Evolutionary conservation across 2,329 filamentous ascomycete genomes (phyloP).

Genomic region (Monosporascus ibericus): DNA sequence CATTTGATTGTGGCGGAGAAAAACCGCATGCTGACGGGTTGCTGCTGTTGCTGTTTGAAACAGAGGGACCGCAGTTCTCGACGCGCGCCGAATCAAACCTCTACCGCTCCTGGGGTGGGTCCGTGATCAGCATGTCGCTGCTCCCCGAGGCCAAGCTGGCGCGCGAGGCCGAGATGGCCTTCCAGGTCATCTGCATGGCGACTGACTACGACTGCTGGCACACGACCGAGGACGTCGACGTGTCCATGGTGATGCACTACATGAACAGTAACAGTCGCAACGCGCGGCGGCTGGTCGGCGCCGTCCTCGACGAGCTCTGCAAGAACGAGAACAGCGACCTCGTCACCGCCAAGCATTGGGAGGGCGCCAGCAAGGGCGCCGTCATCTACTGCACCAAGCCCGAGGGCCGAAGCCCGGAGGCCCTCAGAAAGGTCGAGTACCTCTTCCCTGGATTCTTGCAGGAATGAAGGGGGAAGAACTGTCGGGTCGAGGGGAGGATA

Average conservation of each 20-base stretch:
- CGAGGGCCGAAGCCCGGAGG: slow-evolving; percentile 65
- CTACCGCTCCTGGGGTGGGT: slow-evolving; percentile 90
- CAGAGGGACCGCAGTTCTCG: slow-evolving; percentile 96
- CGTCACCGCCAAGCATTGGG: slow-evolving; percentile 75
- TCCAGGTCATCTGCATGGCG: slow-evolving; percentile 99
- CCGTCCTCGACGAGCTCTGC: slow-evolving; percentile 79
- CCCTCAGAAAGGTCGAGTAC: slow-evolving; percentile 74
- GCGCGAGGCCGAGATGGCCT: slow-evolving; percentile 89
- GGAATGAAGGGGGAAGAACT: slow-evolving; percentile 15
- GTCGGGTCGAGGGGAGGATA: no score
- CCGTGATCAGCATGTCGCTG: slow-evolving; percentile 96
- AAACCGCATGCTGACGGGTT: background rate
- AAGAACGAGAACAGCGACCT: slow-evolving; percentile 70
- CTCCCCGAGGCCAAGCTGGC: slow-evolving; percentile 95
- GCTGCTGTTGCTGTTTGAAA: background rate
- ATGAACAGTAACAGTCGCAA: slow-evolving; percentile 93
- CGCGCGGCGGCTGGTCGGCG: slow-evolving; percentile 75
- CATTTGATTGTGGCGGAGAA: background rate
- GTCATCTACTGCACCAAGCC: slow-evolving; percentile 78
- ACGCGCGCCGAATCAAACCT: slow-evolving; percentile 93
- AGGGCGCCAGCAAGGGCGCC: slow-evolving; percentile 69
- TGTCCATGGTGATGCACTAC: slow-evolving; percentile 94
- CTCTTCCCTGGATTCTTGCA: slow-evolving; percentile 78
- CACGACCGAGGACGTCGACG: slow-evolving; percentile 74
- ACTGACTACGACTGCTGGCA: slow-evolving; percentile 99